These are phyloP conservation scores for Rossbeevera mucosa DNA, from an alignment of 768 basidiomycete species.

Conservation along the genomic window DNA sequence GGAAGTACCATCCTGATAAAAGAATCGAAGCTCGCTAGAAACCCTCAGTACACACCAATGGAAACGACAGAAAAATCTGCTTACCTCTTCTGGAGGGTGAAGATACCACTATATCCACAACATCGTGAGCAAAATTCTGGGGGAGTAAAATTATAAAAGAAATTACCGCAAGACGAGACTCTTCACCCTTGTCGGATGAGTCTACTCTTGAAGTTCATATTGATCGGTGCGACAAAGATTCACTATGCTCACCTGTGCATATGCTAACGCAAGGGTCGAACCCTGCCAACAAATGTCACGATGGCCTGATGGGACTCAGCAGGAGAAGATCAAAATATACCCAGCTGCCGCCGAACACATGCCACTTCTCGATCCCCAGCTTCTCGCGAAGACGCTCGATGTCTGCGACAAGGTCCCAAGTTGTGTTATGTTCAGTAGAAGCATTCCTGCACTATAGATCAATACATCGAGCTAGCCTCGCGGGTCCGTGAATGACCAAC, in stretches of 20 bases:
- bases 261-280: slow-evolving; percentile 80
- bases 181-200: slow-evolving; percentile 77
- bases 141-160: background rate
- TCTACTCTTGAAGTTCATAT: slow-evolving; percentile 34
- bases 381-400: slow-evolving; percentile 78
- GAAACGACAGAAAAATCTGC: background rate
- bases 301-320: background rate
- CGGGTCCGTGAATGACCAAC: slow-evolving; percentile 37
- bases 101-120: slow-evolving; percentile 63
- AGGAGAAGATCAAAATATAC: slow-evolving; percentile 36
- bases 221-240: background rate
- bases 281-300: slow-evolving; percentile 43
- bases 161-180: slow-evolving; percentile 69
- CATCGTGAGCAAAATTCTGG: background rate
- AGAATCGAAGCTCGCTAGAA: slow-evolving; percentile 75
- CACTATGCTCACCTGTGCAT: slow-evolving; percentile 60
- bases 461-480: slow-evolving; percentile 1
- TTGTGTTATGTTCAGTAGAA: slow-evolving; percentile 81
- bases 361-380: slow-evolving; percentile 80
- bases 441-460: slow-evolving; percentile 50
- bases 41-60: background rate
- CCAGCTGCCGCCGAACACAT: slow-evolving; percentile 95
- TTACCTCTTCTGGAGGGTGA: slow-evolving; percentile 76
- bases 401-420: slow-evolving; percentile 90
- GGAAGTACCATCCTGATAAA: slow-evolving; percentile 84